phyloP scores from a whole-genome alignment of 768 basidiomycete species.

The Galerina sulciceps region DNA sequence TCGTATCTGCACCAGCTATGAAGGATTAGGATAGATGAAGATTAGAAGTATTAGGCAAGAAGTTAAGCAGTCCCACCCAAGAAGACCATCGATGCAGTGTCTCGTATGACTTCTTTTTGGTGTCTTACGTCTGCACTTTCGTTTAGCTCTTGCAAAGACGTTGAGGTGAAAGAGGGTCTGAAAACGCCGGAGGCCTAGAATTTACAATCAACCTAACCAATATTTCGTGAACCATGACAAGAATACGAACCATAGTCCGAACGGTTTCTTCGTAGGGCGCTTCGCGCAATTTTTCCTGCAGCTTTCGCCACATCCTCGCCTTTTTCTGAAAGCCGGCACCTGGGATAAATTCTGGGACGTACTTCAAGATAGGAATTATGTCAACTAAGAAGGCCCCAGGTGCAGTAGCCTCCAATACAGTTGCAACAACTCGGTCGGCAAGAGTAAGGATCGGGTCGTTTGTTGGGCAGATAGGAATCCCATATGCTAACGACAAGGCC shows the following conservation, averaged over 20 bases:
- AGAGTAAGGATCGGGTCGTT: too few species aligned
- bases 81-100: too few species aligned
- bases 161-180: slow-evolving; percentile 38
- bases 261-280: slow-evolving; percentile 48
- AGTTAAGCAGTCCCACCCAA: not conserved
- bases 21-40: not conserved
- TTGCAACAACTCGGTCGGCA: too few species aligned
- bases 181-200: slow-evolving; percentile 31
- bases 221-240: not conserved
- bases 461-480: too few species aligned
- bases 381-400: too few species aligned
- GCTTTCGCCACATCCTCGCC: slow-evolving; percentile 47
- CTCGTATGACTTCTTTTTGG: slow-evolving; percentile 28
- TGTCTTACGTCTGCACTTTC: slow-evolving; percentile 21
- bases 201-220: not conserved
- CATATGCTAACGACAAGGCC: too few species aligned
- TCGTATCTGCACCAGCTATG: not conserved
- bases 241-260: slow-evolving; percentile 33
- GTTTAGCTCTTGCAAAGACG: slow-evolving; percentile 5
- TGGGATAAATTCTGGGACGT: slow-evolving; percentile 60
- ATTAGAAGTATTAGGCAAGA: not conserved
- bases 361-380: not conserved
- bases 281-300: slow-evolving; percentile 46
- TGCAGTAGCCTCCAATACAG: too few species aligned
- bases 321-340: slow-evolving; percentile 55